phyloP scores from a whole-genome alignment of 2,329 filamentous ascomycete genomes.

The Arachnopeziza araneosa region DNA sequence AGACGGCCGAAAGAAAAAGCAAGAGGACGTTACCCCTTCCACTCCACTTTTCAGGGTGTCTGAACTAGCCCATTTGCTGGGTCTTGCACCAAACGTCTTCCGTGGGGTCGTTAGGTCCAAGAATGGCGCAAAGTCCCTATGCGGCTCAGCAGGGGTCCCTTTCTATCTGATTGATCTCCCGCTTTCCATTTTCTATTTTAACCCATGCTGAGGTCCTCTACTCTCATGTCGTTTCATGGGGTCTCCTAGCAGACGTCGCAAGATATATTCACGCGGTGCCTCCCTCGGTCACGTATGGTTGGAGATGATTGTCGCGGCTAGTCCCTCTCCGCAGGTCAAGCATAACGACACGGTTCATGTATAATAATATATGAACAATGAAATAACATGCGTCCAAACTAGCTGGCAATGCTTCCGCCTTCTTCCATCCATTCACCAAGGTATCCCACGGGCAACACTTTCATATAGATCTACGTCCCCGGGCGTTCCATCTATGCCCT shows the following conservation, averaged over 20 bases:
- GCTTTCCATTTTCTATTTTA: constrained; percentile 19
- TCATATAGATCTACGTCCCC: not conserved
- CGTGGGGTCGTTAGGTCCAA: not conserved
- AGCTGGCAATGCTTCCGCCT: constrained; percentile 6
- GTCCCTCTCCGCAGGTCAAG: not conserved
- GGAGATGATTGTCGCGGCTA: not conserved
- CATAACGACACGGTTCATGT: constrained; percentile 8
- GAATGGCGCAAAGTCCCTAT: not conserved
- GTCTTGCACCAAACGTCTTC: not conserved
- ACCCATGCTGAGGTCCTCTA: constrained; percentile 5
- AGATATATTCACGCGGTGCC: constrained; percentile 30
- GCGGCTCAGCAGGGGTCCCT: not conserved
- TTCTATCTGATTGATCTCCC: constrained; percentile 12
- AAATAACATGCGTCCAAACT: constrained; percentile 17
- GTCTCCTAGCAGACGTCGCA: constrained; percentile 24
- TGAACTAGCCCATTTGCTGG: not conserved
- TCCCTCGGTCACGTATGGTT: constrained; percentile 15
- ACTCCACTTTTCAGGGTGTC: not conserved
- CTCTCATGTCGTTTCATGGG: constrained; percentile 18
- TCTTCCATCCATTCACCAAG: constrained; percentile 4
- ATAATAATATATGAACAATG: constrained; percentile 13
- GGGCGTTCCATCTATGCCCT: not conserved
- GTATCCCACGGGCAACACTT: not conserved
- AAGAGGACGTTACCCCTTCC: not conserved
- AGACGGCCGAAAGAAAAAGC: not conserved